Conservation (phyloP, 108 stramenopile species). For the Cylindrotheca fusiformis region DNA sequence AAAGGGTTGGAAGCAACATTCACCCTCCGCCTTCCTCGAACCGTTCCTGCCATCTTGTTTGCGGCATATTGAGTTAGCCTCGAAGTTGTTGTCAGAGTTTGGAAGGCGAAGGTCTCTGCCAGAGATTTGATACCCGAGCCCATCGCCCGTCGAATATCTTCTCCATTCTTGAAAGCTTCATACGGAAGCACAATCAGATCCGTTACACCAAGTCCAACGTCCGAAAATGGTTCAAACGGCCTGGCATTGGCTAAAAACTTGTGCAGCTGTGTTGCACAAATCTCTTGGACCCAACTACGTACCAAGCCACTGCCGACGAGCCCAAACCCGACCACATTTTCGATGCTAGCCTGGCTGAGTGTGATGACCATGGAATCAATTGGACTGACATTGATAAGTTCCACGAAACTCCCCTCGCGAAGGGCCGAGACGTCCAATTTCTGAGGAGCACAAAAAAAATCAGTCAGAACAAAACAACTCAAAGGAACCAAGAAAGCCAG, state of each 20-base stretch:
- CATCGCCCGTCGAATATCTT: conserved; percentile 50
- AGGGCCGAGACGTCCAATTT: conserved; percentile 66
- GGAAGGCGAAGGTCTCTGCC: conserved; percentile 64
- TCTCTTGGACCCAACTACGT: conserved; percentile 69
- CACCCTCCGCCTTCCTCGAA: conserved; percentile 18
- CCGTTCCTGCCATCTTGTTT: conserved; percentile 28
- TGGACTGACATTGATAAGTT: conserved; percentile 82
- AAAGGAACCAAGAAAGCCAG: background rate
- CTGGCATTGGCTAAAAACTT: conserved; percentile 77
- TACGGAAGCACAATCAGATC: conserved; percentile 76
- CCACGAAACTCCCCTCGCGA: conserved; percentile 70
- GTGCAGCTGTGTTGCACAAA: conserved; percentile 78
- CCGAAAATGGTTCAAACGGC: conserved; percentile 70
- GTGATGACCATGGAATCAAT: conserved; percentile 78
- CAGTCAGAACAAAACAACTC: background rate
- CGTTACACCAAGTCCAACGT: conserved; percentile 53
- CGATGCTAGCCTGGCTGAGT: conserved; percentile 57
- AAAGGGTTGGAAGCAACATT: conserved; percentile 26
- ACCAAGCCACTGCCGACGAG: conserved; percentile 49
- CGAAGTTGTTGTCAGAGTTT: conserved; percentile 62
- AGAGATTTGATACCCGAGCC: conserved; percentile 57
- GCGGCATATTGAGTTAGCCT: conserved; percentile 69
- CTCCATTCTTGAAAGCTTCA: conserved; percentile 57
- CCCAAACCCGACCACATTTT: conserved; percentile 67
- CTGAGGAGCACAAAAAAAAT: conserved; percentile 28